Percentiles rank a stretch among this genome's conserved stretches.
Evolutionary conservation across 495 filamentous ascomycete genomes (phyloP).

Genomic region (Penicillium arizonense): DNA sequence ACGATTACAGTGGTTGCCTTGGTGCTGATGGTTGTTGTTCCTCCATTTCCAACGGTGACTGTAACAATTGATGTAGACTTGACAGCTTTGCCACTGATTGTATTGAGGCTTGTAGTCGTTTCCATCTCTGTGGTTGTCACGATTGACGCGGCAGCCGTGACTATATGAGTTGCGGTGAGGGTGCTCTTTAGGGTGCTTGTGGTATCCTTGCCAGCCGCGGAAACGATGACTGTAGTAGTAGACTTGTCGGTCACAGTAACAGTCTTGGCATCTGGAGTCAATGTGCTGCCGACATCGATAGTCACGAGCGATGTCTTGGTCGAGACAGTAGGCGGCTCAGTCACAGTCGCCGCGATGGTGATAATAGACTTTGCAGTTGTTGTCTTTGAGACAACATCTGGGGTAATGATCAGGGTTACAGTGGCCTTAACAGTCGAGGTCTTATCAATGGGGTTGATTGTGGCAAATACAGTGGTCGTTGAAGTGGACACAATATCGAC

Average conservation of each 20-base stretch:
- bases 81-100: background rate
- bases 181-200: slow-evolving; percentile 7
- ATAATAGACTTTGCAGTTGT: slow-evolving; percentile 3
- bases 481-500: background rate
- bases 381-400: background rate
- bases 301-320: slow-evolving; percentile 5
- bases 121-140: background rate
- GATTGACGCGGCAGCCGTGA: slow-evolving; percentile 1
- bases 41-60: background rate
- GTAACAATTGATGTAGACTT: background rate
- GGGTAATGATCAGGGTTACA: background rate
- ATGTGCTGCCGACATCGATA: slow-evolving; percentile 1
- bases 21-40: slow-evolving; percentile 3
- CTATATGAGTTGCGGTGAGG: background rate
- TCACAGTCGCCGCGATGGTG: background rate
- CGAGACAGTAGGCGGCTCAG: background rate
- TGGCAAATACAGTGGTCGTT: background rate
- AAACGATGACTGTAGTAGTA: background rate
- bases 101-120: slow-evolving; percentile 1
- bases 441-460: slow-evolving; percentile 5
- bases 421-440: slow-evolving; percentile 10
- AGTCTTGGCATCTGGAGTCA: background rate
- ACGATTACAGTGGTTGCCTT: slow-evolving; percentile 5
- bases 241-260: background rate
- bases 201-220: slow-evolving; percentile 4